Base-by-base conservation (phyloP, 768 basidiomycete species). In the Macrolepiota fuliginosa region DNA sequence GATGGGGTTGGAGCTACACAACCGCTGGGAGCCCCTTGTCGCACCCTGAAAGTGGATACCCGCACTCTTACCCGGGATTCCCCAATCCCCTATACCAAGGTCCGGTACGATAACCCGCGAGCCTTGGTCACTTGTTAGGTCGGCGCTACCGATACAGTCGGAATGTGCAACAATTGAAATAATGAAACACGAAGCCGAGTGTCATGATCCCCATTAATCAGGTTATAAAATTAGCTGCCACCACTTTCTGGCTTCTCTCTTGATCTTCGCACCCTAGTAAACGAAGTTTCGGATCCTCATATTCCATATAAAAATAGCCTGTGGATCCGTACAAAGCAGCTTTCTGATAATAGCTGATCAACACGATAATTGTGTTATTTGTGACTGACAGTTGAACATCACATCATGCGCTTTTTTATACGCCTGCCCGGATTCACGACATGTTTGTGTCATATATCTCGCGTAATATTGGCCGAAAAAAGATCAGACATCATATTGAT, bases 181-280 rank as follows among this genome's bases (percentile, higher is more conserved):
- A 37, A 9, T 47, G 46, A 49, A 47, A 57, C 56, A 19, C 6
- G n/a, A 46, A 47, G 29, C 37, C 19, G 12, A 25, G 36, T 50
- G 50, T 58, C 56, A 57, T 36, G 45, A 57, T 57, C 56, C 24
- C 57, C 46, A 37, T 58, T 51, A 25, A 40, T 50, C 36, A 37
- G 11, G 37, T 24, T 32, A 58, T 15, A 58, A 50, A 58, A 25
- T 58, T 58, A 50, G 49, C 49, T 32, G 11, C 17, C 42, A 22
- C 42, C 42, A 45, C 42, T 45, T 1, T 19, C 19, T 54, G 29
- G 29, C 51, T 22, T 45, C 37, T 19, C 37, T 19, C 29, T 52
- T 29, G 59, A 61, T 53, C 59, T 59, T 54, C 59, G 36, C 50
- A 54, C 52, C 52, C 22, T 19, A 36, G 29, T 36, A 29, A 61